phyloP scores from a whole-genome alignment of 2,329 filamentous ascomycete species.

The Ceratocystis cacaofunesta region DNA sequence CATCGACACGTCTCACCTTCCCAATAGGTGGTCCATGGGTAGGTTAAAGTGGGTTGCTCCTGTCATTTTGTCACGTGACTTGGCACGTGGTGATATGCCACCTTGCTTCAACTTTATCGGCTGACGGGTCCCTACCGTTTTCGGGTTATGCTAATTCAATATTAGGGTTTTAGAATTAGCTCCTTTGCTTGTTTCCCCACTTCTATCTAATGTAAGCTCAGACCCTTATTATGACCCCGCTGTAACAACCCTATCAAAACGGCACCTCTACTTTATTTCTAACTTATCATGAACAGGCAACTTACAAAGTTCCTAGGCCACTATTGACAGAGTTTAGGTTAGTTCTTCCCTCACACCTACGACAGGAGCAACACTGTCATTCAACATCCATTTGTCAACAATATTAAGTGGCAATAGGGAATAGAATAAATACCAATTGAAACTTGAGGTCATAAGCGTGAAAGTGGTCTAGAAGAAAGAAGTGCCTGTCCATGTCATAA shows the following conservation, averaged over 20 bases:
- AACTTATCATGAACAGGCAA: too few relatives aligned
- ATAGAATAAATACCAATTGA: too few relatives aligned
- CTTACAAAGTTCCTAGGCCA: neutral
- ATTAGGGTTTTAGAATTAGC: neutral
- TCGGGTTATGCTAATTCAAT: neutral
- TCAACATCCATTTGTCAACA: neutral
- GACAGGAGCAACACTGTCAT: neutral
- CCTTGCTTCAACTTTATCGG: neutral
- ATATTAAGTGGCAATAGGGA: neutral
- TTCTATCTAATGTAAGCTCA: neutral
- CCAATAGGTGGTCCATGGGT: neutral
- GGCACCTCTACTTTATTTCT: neutral
- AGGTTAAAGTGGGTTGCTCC: neutral
- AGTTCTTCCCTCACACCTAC: neutral
- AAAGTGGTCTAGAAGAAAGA: neutral
- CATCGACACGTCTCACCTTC: conserved; percentile 17
- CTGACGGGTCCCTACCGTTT: too few relatives aligned
- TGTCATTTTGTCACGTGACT: conserved; percentile 2
- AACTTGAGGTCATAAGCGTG: neutral
- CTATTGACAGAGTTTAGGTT: neutral
- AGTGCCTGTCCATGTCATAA: neutral
- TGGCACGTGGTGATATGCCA: neutral
- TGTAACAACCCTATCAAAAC: neutral
- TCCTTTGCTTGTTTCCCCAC: neutral
- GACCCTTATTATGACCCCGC: neutral